Conservation (phyloP, 164 flowering plant genomes). For the Aristolochia californica region DNA sequence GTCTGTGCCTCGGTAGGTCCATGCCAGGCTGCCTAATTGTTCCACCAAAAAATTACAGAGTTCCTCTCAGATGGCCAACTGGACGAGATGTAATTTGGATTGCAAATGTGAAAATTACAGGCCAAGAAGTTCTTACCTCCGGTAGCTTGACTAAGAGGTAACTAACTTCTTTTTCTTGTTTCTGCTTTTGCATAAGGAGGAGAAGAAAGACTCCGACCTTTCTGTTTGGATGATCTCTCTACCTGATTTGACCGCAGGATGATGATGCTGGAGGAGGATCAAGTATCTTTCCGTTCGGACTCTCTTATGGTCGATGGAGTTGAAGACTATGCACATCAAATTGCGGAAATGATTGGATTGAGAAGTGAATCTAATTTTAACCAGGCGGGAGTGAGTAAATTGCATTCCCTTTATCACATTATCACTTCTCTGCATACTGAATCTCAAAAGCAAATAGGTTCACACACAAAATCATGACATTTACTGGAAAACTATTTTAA, state of each 20-base stretch:
- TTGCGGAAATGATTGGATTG: slow-evolving; percentile 96
- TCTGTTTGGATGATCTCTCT: slow-evolving; percentile 1
- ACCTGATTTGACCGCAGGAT: slow-evolving; percentile 38
- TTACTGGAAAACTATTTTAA: no score
- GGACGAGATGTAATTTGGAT: slow-evolving; percentile 94
- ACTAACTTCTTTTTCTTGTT: not conserved
- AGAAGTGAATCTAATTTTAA: slow-evolving; percentile 66
- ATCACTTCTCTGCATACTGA: not conserved
- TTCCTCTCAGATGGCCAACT: slow-evolving; percentile 95
- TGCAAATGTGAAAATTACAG: slow-evolving; percentile 82
- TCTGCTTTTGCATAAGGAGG: not conserved
- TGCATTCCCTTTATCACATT: not conserved
- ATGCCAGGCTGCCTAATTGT: slow-evolving; percentile 55
- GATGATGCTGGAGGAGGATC: slow-evolving; percentile 98
- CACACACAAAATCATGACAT: not conserved
- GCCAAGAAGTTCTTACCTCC: slow-evolving; percentile 88
- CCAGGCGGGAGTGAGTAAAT: slow-evolving; percentile 75
- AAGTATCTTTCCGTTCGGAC: slow-evolving; percentile 83
- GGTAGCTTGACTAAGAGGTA: slow-evolving; percentile 97
- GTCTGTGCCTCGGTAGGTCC: slow-evolving; percentile 39
- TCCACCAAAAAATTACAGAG: slow-evolving; percentile 67
- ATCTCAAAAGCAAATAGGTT: not conserved
- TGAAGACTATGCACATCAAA: slow-evolving; percentile 96
- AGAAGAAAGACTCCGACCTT: not conserved
- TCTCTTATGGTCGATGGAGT: slow-evolving; percentile 69